These are phyloP conservation scores for Ilyonectria robusta DNA, from an alignment of 2,329 filamentous ascomycete genomes.

Conservation along the genomic window DNA sequence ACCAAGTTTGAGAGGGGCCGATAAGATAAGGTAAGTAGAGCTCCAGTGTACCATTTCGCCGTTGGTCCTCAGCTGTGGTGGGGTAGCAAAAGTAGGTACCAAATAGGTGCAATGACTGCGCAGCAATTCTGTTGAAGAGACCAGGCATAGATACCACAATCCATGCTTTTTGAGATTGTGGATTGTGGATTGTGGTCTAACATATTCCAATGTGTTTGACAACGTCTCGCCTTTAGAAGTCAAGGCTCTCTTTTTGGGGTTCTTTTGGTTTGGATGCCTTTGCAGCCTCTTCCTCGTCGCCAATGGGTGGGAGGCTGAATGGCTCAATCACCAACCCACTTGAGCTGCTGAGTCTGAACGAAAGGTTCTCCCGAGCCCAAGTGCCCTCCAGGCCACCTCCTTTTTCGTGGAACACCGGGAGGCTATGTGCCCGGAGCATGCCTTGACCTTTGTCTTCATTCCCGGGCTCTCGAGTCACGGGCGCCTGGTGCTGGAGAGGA, in stretches of 20 bases:
- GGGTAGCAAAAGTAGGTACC: neutral
- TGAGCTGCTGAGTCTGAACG: constrained; percentile 87
- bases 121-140: too few species aligned
- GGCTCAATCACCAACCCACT: constrained; percentile 88
- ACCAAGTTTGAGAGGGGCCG: neutral
- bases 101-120: neutral
- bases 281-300: constrained; percentile 71
- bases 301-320: constrained; percentile 89
- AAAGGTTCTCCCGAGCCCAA: constrained; percentile 85
- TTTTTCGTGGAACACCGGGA: constrained; percentile 90
- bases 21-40: constrained; percentile 30
- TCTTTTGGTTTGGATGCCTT: constrained; percentile 62
- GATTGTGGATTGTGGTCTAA: too few species aligned
- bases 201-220: neutral
- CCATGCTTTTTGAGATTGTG: too few species aligned
- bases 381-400: constrained; percentile 81
- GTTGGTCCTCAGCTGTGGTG: neutral
- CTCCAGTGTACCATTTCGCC: constrained; percentile 27
- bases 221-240: constrained; percentile 70
- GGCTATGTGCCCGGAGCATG: constrained; percentile 83
- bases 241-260: constrained; percentile 76
- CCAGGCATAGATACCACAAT: too few species aligned
- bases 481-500: constrained; percentile 72
- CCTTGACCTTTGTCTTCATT: constrained; percentile 86
- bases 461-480: constrained; percentile 63